Percentiles rank a stretch among this genome's conserved stretches.
Conservation (phyloP, 345 rosid species). For the Nephelium lappaceum region DNA sequence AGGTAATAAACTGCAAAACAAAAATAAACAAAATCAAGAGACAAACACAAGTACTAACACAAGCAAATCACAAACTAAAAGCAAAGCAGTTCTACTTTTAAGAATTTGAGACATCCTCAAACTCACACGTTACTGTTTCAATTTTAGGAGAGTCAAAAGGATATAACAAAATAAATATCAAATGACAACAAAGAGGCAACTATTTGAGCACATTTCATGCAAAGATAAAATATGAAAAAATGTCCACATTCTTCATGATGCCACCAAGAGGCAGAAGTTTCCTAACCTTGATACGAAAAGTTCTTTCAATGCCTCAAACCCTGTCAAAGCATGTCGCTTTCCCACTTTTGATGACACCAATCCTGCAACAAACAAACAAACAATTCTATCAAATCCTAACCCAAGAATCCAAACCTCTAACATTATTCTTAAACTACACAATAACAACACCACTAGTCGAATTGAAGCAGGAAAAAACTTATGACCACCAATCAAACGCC, state of each 20-base stretch:
- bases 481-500: not conserved
- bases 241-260: constrained; percentile 2
- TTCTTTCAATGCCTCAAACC: constrained; percentile 86
- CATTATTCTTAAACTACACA: not conserved
- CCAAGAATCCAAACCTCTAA: not conserved
- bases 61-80: not conserved
- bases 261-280: not conserved
- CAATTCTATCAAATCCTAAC: constrained; percentile 15
- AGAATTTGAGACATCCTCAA: not conserved
- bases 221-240: not conserved
- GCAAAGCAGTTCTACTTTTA: not conserved
- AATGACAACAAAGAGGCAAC: not conserved
- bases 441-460: no score
- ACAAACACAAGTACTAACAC: not conserved
- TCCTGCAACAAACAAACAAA: constrained; percentile 50
- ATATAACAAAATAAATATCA: not conserved
- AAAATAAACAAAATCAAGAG: not conserved
- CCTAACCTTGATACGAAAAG: constrained; percentile 70
- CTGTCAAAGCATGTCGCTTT: constrained; percentile 83
- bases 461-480: not conserved
- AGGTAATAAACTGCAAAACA: constrained; percentile 71
- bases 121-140: not conserved
- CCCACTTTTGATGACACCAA: constrained; percentile 95
- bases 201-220: not conserved
- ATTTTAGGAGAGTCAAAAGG: not conserved